Conservation (phyloP, 2,329 filamentous ascomycete genomes). For the Bipolaris cookei region DNA sequence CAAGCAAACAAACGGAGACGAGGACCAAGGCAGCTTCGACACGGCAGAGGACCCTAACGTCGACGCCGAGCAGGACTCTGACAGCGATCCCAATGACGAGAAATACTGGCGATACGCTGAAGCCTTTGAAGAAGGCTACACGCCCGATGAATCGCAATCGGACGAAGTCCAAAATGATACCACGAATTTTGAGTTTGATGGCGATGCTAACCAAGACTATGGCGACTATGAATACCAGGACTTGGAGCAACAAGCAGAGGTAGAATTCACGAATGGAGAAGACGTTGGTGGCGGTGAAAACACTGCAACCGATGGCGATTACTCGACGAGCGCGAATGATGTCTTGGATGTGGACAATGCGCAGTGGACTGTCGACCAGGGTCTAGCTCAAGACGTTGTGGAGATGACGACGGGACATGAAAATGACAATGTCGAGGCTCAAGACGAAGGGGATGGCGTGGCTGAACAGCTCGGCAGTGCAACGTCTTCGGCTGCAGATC, state of each 20-base stretch:
- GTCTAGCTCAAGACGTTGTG: slow-evolving; percentile 11
- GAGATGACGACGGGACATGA: slow-evolving; percentile 18
- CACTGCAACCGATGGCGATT: slow-evolving; percentile 16
- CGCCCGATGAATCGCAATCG: slow-evolving; percentile 21
- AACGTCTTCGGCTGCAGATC: slow-evolving; percentile 38
- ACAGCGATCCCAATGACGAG: slow-evolving; percentile 19
- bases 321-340: slow-evolving; percentile 21
- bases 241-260: slow-evolving; percentile 22
- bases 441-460: slow-evolving; percentile 36
- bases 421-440: slow-evolving; percentile 21
- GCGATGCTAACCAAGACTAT: slow-evolving; percentile 36
- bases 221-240: slow-evolving; percentile 28
- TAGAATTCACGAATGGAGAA: slow-evolving; percentile 20
- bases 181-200: slow-evolving; percentile 21
- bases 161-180: slow-evolving; percentile 22
- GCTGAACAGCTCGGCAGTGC: slow-evolving; percentile 31
- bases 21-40: slow-evolving; percentile 7
- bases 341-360: slow-evolving; percentile 29
- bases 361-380: slow-evolving; percentile 29
- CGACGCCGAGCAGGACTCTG: slow-evolving; percentile 8
- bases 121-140: slow-evolving; percentile 18
- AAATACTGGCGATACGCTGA: slow-evolving; percentile 29
- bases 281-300: slow-evolving; percentile 16
- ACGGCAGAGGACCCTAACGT: slow-evolving; percentile 6
- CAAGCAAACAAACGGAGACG: slow-evolving; percentile 3